Base-by-base conservation (phyloP, 139 green algal species). In the Protoeuglena noctilucae region DNA sequence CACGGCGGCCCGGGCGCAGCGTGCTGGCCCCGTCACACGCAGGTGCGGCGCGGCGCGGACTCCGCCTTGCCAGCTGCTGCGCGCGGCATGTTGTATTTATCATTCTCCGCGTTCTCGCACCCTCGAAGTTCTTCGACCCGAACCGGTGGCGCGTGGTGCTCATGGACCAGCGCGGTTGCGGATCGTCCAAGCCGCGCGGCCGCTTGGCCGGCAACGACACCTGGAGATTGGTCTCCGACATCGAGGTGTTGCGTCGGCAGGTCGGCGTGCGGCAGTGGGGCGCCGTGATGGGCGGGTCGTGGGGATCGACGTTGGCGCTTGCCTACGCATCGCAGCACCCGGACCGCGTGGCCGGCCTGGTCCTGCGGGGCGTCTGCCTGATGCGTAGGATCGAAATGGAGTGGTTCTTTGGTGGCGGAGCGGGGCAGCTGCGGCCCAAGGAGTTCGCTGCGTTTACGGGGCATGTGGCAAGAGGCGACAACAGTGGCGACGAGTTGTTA, bases 121-220 rank as follows among this genome's bases (percentile, higher is more conserved):
- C n/a, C n/a, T n/a, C n/a, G n/a, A n/a, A n/a, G 1, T 82, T 87
- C 60, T 87, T 87, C 54, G 73, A 87, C 51, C 67, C 67, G 6
- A 1, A 40, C 9, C 48, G 64, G 18, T 89, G 71, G 46, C 52
- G 60, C 5, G 70, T 88, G 2, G 63, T 87, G 14, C 64, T 89
- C 6, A 29, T 85, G 2, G 78, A 87, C 58, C 80, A 88, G 56
- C 58, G 80, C 0, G 80, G 72, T 3, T 85, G 78, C 49, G 78
- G 78, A 17, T 31, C 40, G 1, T 79, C 65, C 48, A 75, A 50
- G 0, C 79, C 75, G 0, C 55, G 53, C 0, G 79, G 66, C 2
- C 71, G 68, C 62, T 58, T 84, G 3, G 41, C 30, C 2, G 62
- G 74, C 23, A 85, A 88, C 62, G 78, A 39, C n/a, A 82, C 77